Evolutionary conservation across 202 grass and related monocot species (phyloP).

Genomic region (Saccharum hybrid): DNA sequence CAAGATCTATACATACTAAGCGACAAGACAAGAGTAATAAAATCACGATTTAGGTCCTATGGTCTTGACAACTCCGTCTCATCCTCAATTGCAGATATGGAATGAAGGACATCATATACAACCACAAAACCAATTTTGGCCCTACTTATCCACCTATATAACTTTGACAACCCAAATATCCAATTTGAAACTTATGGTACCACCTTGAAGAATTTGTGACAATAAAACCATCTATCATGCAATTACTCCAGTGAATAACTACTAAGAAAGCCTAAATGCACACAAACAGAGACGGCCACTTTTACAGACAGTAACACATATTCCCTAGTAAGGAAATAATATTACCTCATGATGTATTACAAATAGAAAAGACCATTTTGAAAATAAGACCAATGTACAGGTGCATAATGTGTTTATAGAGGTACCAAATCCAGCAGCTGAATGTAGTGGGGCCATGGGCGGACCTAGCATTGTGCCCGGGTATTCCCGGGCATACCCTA

Average conservation of each 20-base stretch:
- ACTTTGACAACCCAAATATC: not conserved
- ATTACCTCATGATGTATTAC: not conserved
- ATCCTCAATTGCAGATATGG: not conserved
- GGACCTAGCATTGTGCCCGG: no score
- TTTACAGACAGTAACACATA: not conserved
- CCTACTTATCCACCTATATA: not conserved
- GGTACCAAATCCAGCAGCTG: slow-evolving; percentile 6
- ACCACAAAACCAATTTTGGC: not conserved
- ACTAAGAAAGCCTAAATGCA: not conserved
- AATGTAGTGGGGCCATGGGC: no score
- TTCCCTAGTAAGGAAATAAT: not conserved
- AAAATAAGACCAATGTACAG: not conserved
- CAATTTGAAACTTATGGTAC: not conserved
- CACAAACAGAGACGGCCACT: not conserved
- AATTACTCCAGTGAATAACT: not conserved
- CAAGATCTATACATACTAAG: not conserved
- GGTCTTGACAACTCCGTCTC: not conserved
- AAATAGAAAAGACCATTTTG: not conserved
- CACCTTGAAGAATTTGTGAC: not conserved
- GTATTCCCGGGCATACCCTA: no score
- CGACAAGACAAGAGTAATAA: not conserved
- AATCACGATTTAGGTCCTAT: not conserved
- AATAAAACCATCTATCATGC: not conserved
- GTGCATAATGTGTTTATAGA: not conserved
- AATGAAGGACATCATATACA: not conserved